Percentiles rank a stretch among this genome's conserved stretches.
These are phyloP conservation scores for Raddia distichophylla DNA, from an alignment of 176 grass and related monocot species.

Conservation along the genomic window DNA sequence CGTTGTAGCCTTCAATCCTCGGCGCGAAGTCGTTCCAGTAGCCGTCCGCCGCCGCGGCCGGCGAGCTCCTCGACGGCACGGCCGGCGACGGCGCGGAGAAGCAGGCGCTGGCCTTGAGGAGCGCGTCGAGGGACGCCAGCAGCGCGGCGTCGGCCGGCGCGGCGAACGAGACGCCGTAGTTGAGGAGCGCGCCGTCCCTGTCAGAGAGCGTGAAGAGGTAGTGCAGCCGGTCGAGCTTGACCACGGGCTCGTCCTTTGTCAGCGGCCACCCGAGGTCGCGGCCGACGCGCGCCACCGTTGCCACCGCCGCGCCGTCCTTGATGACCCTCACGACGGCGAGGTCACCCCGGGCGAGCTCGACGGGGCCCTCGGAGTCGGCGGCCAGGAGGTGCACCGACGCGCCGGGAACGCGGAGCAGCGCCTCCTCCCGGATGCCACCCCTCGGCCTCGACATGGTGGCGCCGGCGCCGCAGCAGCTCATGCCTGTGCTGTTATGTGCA, in stretches of 20 bases:
- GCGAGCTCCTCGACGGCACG: slow-evolving; percentile 31
- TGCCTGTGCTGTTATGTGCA: slow-evolving; percentile 21
- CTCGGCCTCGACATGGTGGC: slow-evolving; percentile 35
- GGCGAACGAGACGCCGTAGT: slow-evolving; percentile 86
- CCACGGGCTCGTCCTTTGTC: slow-evolving; percentile 85
- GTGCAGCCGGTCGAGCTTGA: slow-evolving; percentile 73
- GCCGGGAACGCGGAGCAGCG: slow-evolving; percentile 66
- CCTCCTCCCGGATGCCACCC: slow-evolving; percentile 58
- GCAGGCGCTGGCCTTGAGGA: slow-evolving; percentile 66
- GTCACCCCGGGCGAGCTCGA: slow-evolving; percentile 70
- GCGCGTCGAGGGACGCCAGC: slow-evolving; percentile 65
- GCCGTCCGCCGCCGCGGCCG: slow-evolving; percentile 33
- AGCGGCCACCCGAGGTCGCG: slow-evolving; percentile 79
- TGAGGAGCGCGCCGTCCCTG: slow-evolving; percentile 70
- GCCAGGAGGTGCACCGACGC: slow-evolving; percentile 66
- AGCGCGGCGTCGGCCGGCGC: slow-evolving; percentile 15
- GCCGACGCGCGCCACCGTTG: slow-evolving; percentile 69
- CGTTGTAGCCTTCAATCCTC: slow-evolving; percentile 74
- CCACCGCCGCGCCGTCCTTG: slow-evolving; percentile 60
- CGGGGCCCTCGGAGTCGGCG: slow-evolving; percentile 42
- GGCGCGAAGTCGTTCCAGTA: slow-evolving; percentile 85
- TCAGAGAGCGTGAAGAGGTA: slow-evolving; percentile 89
- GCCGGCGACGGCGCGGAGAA: slow-evolving; percentile 60
- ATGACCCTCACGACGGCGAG: slow-evolving; percentile 56
- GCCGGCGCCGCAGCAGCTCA: slow-evolving; percentile 62